Percentiles rank a stretch among this genome's conserved stretches.
These are phyloP conservation scores for Solanum clarkiae DNA, from an alignment of 257 asterid genomes.

Conservation along the genomic window DNA sequence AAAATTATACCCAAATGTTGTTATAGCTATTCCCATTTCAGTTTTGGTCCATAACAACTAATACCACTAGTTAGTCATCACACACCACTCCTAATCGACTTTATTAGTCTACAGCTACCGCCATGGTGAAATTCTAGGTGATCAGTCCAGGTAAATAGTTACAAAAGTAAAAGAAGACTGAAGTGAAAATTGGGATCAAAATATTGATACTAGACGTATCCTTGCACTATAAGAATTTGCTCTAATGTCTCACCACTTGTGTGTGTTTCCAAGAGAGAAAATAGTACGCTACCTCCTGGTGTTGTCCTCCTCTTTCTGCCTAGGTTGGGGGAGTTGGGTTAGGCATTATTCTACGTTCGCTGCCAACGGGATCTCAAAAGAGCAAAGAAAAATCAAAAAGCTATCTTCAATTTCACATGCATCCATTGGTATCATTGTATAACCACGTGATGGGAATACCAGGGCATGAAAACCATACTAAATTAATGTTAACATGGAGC, in stretches of 20 bases:
- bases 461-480: not conserved
- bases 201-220: not conserved
- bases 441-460: not conserved
- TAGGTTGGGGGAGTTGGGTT: not conserved
- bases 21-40: not conserved
- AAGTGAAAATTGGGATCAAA: not conserved
- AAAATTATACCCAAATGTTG: not conserved
- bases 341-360: not conserved
- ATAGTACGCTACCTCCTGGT: not conserved
- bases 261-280: not conserved
- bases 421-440: not conserved
- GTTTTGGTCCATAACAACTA: not conserved
- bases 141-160: not conserved
- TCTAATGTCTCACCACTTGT: not conserved
- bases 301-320: not conserved
- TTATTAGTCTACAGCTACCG: not conserved
- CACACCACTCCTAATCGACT: not conserved
- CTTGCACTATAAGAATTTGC: not conserved
- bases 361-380: not conserved
- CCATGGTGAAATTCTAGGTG: not conserved
- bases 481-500: not conserved
- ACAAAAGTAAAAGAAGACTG: not conserved
- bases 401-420: not conserved
- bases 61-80: not conserved
- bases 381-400: not conserved